Conservation (phyloP, 768 basidiomycete genomes). For the Pulveroboletus ravenelii region DNA sequence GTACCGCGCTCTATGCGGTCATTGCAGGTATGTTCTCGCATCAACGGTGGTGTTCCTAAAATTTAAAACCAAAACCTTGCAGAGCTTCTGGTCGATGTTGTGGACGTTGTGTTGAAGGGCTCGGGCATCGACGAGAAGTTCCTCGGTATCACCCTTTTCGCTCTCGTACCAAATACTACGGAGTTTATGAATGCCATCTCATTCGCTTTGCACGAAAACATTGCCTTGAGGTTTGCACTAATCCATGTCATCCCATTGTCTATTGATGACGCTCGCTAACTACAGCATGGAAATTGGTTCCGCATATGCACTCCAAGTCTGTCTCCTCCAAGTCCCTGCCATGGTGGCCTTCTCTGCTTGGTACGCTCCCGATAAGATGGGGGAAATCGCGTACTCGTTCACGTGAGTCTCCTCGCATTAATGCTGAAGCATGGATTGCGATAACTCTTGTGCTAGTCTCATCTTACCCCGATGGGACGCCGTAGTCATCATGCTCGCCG, state of each 20-base stretch:
- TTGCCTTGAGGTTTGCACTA: slow-evolving; percentile 75
- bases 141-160: slow-evolving; percentile 93
- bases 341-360: slow-evolving; percentile 99
- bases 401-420: slow-evolving; percentile 55
- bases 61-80: slow-evolving; percentile 5
- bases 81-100: slow-evolving; percentile 94
- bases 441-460: slow-evolving; percentile 47
- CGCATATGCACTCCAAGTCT: slow-evolving; percentile 97
- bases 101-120: slow-evolving; percentile 86
- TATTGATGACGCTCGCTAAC: slow-evolving; percentile 1
- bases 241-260: background rate
- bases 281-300: slow-evolving; percentile 98
- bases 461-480: slow-evolving; percentile 99
- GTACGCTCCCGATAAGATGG: slow-evolving; percentile 84
- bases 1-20: slow-evolving; percentile 89
- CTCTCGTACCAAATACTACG: slow-evolving; percentile 96
- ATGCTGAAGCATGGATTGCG: background rate
- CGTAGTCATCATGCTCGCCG: slow-evolving; percentile 87
- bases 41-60: background rate
- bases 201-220: slow-evolving; percentile 95
- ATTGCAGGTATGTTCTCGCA: slow-evolving; percentile 77
- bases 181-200: slow-evolving; percentile 99
- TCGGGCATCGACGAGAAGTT: slow-evolving; percentile 97
- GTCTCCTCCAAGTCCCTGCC: slow-evolving; percentile 93
- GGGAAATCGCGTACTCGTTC: slow-evolving; percentile 84